Conservation (phyloP, 805 yeast species). For the Ogataea methanolica region DNA sequence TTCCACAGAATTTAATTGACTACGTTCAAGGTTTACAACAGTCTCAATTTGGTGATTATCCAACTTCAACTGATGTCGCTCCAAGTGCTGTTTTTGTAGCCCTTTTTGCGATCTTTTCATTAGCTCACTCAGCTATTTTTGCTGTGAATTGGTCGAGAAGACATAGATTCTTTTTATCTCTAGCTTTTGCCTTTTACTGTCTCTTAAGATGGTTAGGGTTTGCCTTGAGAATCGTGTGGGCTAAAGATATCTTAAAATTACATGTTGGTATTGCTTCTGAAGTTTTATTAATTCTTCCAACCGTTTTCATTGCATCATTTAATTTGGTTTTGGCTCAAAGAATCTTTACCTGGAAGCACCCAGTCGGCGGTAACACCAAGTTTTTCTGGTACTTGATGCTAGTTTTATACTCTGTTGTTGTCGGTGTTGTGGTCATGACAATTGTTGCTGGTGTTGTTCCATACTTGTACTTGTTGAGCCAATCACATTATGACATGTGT, state of each 20-base stretch:
- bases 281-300: conserved; percentile 52
- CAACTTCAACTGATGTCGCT: conserved; percentile 46
- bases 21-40: conserved; percentile 38
- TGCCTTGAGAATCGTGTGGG: conserved; percentile 56
- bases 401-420: conserved; percentile 46
- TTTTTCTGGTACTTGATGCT: conserved; percentile 49
- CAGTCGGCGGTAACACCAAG: conserved; percentile 55
- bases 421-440: conserved; percentile 62
- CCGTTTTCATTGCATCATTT: conserved; percentile 53
- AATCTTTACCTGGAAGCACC: conserved; percentile 73
- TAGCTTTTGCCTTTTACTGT: conserved; percentile 52
- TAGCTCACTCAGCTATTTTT: conserved; percentile 46
- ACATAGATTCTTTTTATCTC: conserved; percentile 53
- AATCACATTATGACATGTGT: conserved; percentile 43
- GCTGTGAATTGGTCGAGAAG: conserved; percentile 45
- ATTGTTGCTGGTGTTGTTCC: conserved; percentile 61
- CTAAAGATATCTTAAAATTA: conserved; percentile 41
- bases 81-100: conserved; percentile 58
- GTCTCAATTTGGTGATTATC: conserved; percentile 62
- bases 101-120: conserved; percentile 42
- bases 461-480: conserved; percentile 49
- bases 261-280: conserved; percentile 51
- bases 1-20: conserved; percentile 38
- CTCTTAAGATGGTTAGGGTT: conserved; percentile 54
- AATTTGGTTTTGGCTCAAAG: conserved; percentile 68